Evolutionary conservation across 2,329 filamentous ascomycete species (phyloP).

Genomic region (Colletotrichum sp.): DNA sequence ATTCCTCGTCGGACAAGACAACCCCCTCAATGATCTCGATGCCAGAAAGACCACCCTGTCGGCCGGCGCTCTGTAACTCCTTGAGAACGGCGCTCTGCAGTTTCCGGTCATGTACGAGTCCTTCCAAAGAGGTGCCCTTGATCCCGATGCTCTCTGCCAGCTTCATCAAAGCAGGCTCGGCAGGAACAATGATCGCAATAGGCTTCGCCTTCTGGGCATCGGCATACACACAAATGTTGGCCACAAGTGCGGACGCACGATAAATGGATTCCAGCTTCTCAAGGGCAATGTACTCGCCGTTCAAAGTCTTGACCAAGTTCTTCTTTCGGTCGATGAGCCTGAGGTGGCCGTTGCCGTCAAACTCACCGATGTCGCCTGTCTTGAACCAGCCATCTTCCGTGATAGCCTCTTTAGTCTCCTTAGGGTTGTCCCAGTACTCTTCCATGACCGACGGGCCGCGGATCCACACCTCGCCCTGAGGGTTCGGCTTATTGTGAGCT

Average conservation of each 20-base stretch:
- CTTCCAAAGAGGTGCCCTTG: constrained; percentile 63
- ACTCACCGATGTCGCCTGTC: constrained; percentile 85
- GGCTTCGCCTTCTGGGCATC: constrained; percentile 56
- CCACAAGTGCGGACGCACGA: constrained; percentile 54
- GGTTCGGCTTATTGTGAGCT: constrained; percentile 73
- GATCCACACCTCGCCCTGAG: constrained; percentile 90
- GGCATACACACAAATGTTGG: constrained; percentile 62
- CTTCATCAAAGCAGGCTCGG: constrained; percentile 60
- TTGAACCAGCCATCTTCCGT: constrained; percentile 84
- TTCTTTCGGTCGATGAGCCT: constrained; percentile 86
- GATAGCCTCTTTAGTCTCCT: constrained; percentile 75
- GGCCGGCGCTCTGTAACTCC: constrained; percentile 67
- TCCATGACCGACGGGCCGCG: constrained; percentile 74
- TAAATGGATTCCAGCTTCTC: constrained; percentile 70
- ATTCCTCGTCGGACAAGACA: constrained; percentile 74
- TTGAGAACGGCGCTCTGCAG: constrained; percentile 66
- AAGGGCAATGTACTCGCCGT: constrained; percentile 83
- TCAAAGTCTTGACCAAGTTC: constrained; percentile 84
- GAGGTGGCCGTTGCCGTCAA: constrained; percentile 73
- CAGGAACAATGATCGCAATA: constrained; percentile 61
- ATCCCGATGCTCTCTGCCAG: constrained; percentile 48
- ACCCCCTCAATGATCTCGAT: constrained; percentile 77
- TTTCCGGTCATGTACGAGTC: constrained; percentile 72
- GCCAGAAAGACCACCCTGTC: constrained; percentile 64
- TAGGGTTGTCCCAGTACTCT: constrained; percentile 78